Base-by-base conservation (phyloP, 495 filamentous ascomycete species). In the Pyrenopolyporus hunteri region DNA sequence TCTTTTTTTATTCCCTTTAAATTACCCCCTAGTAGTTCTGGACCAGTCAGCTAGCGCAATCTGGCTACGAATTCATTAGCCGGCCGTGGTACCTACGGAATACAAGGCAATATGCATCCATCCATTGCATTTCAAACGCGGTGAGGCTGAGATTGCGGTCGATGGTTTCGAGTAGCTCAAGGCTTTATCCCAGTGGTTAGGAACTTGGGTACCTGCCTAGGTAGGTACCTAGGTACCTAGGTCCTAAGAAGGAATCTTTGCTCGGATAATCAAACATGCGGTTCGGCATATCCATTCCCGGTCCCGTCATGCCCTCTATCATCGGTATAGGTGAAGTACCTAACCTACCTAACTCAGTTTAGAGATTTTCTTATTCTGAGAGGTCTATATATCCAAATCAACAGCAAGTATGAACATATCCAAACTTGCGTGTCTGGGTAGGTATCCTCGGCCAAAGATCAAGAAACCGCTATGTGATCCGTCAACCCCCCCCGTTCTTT, bases 131-230 rank as follows among this genome's bases (percentile, higher is more conserved):
- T 35, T 44, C 31, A 55, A 44, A 57, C 39, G 26, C 17, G 16
- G 54, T 57, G 43, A 59, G 61, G 61, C 61, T 64, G 61, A 64
- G 33, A 54, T 53, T 25, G 47, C 29, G n/a, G n/a, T 57, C n/a
- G 19, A 37, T 50, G 45, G 52, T 63, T 57, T 63, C 59, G 59
- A 52, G 40, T 60, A 5, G 47, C 19, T 48, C 49, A 40, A 53
- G 57, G 48, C 33, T 20, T 53, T 40, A 60, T 39, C 49, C 32
- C 20, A 29, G 48, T 37, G 40, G 17, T 14, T n/a, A n/a, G n/a
- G n/a, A n/a, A n/a, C n/a, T n/a, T n/a, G n/a, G n/a, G n/a, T n/a
- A n/a, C n/a, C n/a, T n/a, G n/a, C n/a, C n/a, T n/a, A n/a, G n/a
- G n/a, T n/a, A n/a, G n/a, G n/a, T n/a, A n/a, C n/a, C n/a, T n/a